Evolutionary conservation across 306 rosid genomes (phyloP), one percentile per base, ranked within the genome.

Genomic region (Dalbergia cochinchinensis): DNA sequence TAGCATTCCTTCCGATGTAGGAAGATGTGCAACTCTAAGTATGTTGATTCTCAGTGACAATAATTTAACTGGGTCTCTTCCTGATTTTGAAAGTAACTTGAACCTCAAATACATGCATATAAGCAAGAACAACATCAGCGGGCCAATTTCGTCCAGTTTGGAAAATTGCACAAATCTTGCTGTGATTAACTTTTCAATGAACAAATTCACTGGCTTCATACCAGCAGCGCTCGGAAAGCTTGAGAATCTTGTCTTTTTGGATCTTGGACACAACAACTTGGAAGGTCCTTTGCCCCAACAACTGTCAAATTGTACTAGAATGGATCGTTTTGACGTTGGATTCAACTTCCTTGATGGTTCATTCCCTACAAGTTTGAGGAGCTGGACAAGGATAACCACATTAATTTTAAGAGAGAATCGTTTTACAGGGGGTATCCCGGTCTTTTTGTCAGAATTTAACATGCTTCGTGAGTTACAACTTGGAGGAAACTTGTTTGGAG

Each of bases 401-500:
- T 80, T 92, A 68, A 70, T 84, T 73, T 73, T 95, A 66, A 90
- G 85, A 41, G 97, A 91, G 77, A 94, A 92, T 80, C 67, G 4
- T 51, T 91, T 95, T 12, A 76, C 78, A 2, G 96, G 97, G 7
- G 89, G 91, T 12, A 80, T 95, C 77, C 94, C 0, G 37, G 5
- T 47, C 83, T 71, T 26, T 26, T 26, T 95, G 47, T 81, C 83
- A 0, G 84, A 83, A 16, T 86, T 90, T 77, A 50, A 50, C 37
- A 62, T 11, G 69, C 94, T 95, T 60, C 66, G 16, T 5, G 88
- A 85, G 82, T 89, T 95, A 61, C 89, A 87, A 26, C 89, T 95
- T 73, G 97, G 97, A 26, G 97, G 97, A 58, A 95, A 95, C 80
- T 57, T 58, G 74, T 76, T 95, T 9, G 92, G 87, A 66, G 97